Evolutionary conservation across 441 rosid species (phyloP).

Genomic region (Erysimum cheiri): DNA sequence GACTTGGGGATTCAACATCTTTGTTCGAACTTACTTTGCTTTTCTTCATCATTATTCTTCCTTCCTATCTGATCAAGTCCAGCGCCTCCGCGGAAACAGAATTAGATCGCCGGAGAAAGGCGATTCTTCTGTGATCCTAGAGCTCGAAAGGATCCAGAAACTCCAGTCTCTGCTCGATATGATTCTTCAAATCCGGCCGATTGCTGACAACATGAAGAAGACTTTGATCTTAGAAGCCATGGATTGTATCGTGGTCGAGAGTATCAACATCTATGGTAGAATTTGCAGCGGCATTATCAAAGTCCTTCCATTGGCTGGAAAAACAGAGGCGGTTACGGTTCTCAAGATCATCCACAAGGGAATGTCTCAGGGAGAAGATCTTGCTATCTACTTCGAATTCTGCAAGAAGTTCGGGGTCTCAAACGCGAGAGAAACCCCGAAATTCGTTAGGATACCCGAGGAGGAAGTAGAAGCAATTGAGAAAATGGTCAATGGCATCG

Average conservation of each 20-base stretch:
- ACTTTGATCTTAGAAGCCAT: conserved; percentile 64
- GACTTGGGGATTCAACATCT: conserved; percentile 64
- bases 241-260: conserved; percentile 67
- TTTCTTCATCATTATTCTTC: conserved; percentile 61
- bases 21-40: conserved; percentile 61
- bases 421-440: conserved; percentile 57
- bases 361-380: conserved; percentile 54
- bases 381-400: conserved; percentile 53
- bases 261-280: conserved; percentile 59
- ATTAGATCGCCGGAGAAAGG: neutral
- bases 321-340: conserved; percentile 52
- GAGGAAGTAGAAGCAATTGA: conserved; percentile 61
- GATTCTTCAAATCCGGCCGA: conserved; percentile 60
- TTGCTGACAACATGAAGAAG: conserved; percentile 51
- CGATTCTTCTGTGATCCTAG: conserved; percentile 36
- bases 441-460: conserved; percentile 49
- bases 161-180: conserved; percentile 56
- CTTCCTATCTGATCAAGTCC: conserved; percentile 39
- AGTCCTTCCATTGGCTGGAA: conserved; percentile 45
- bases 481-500: conserved; percentile 43
- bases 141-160: conserved; percentile 52
- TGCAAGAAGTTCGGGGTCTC: conserved; percentile 59
- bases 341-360: conserved; percentile 57
- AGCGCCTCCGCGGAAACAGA: conserved; percentile 19
- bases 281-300: conserved; percentile 51